Conservation (phyloP, 2,329 filamentous ascomycete species). For the Ophiosphaerella herpotricha region DNA sequence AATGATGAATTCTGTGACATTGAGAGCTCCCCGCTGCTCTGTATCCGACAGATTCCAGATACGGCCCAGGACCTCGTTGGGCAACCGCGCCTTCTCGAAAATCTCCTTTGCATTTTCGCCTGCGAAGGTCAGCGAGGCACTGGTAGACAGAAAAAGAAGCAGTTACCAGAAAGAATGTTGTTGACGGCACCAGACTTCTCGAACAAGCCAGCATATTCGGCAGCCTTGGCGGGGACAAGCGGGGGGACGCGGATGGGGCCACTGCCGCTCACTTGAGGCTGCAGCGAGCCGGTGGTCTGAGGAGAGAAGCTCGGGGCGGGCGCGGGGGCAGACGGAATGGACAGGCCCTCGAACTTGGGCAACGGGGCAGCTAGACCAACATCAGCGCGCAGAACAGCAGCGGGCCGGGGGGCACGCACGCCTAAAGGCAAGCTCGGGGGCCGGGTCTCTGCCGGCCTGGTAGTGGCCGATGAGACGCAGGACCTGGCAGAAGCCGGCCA, state of each 20-base stretch:
- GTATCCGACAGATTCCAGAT: conserved; percentile 97
- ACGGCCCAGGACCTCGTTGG: conserved; percentile 87
- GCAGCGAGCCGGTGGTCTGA: conserved; percentile 40
- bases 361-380: conserved; percentile 69
- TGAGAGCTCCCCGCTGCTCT: conserved; percentile 85
- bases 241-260: conserved; percentile 85
- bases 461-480: conserved; percentile 94
- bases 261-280: conserved; percentile 47
- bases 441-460: conserved; percentile 83
- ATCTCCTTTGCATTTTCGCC: conserved; percentile 90
- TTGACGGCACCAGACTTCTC: conserved; percentile 82
- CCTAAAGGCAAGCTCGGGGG: conserved; percentile 78
- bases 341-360: conserved; percentile 86
- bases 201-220: conserved; percentile 87
- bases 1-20: conserved; percentile 91
- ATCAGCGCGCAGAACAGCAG: conserved; percentile 20
- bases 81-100: conserved; percentile 88
- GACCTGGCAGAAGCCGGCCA: conserved; percentile 89
- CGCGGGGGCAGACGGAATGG: conserved; percentile 53
- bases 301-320: conserved; percentile 54
- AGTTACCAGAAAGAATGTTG: conserved; percentile 71
- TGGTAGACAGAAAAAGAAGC: background rate
- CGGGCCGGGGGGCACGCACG: conserved; percentile 51
- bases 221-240: conserved; percentile 83
- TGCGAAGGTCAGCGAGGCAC: conserved; percentile 29